A percentile compares a stretch with the other conserved stretches of the same genome.
These are phyloP conservation scores for Chytriomyces confervae DNA, from an alignment of 192 early-diverging fungal species.

Conservation along the genomic window DNA sequence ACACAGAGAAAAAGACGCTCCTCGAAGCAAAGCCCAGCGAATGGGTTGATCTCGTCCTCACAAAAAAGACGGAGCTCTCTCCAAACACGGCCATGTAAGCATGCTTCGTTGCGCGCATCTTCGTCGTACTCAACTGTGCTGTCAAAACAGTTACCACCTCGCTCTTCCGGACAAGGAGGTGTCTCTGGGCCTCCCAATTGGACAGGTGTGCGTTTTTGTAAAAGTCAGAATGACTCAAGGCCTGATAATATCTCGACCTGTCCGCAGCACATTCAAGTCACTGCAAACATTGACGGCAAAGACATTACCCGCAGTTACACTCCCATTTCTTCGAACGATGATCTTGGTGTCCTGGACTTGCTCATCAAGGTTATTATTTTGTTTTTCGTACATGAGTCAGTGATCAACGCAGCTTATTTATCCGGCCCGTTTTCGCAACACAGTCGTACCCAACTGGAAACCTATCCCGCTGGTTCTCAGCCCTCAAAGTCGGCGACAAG, in stretches of 20 bases:
- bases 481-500: constrained; percentile 74
- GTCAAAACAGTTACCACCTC: constrained; percentile 76
- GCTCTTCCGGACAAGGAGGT: constrained; percentile 71
- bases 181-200: constrained; percentile 86
- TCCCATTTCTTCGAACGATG: constrained; percentile 83
- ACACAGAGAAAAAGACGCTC: neutral
- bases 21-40: constrained; percentile 13
- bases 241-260: neutral
- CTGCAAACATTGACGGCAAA: constrained; percentile 84
- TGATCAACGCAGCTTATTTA: neutral
- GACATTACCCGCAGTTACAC: constrained; percentile 88
- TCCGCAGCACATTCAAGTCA: constrained; percentile 82
- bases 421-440: too few relatives aligned
- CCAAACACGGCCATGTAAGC: constrained; percentile 86
- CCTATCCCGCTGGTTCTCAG: constrained; percentile 42
- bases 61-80: constrained; percentile 76
- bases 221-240: neutral
- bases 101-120: neutral
- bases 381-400: neutral
- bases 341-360: constrained; percentile 87
- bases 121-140: neutral
- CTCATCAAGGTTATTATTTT: constrained; percentile 76
- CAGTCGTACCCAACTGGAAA: constrained; percentile 20
- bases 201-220: constrained; percentile 56
- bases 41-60: constrained; percentile 51